A percentile compares a stretch with the other conserved stretches of the same genome.
Conservation (phyloP, 176 grass and related monocot genomes). For the Aegilops bicornis region DNA sequence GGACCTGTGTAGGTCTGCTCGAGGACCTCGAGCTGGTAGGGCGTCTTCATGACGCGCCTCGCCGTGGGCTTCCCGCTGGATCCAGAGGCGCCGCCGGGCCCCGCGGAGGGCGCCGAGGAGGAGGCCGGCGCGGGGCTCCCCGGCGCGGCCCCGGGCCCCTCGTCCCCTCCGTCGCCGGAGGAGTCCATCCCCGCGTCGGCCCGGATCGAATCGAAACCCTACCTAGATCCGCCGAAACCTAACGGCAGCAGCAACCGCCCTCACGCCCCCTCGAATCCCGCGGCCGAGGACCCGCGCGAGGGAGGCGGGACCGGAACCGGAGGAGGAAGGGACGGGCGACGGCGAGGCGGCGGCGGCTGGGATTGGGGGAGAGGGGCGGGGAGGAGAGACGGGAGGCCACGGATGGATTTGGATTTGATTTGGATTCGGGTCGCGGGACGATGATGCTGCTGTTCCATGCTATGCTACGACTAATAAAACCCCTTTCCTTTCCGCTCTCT, state of each 20-base stretch:
- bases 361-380: neutral
- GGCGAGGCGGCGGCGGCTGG: constrained; percentile 3
- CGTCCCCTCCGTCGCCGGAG: constrained; percentile 63
- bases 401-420: constrained; percentile 47
- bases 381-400: constrained; percentile 40
- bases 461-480: constrained; percentile 44
- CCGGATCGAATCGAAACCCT: constrained; percentile 21
- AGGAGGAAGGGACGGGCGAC: neutral
- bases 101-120: neutral
- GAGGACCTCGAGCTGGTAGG: constrained; percentile 89
- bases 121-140: constrained; percentile 26
- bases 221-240: constrained; percentile 46
- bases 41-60: constrained; percentile 96
- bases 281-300: neutral
- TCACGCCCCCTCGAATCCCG: neutral
- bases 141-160: constrained; percentile 20
- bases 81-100: constrained; percentile 41
- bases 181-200: constrained; percentile 51
- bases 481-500: constrained; percentile 7
- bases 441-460: constrained; percentile 34
- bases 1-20: constrained; percentile 83
- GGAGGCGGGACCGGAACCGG: neutral
- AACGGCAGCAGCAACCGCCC: neutral
- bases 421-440: constrained; percentile 28
- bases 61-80: constrained; percentile 48